Evolutionary conservation across 176 grass and related monocot genomes (phyloP).

Genomic region (Poa pratensis): DNA sequence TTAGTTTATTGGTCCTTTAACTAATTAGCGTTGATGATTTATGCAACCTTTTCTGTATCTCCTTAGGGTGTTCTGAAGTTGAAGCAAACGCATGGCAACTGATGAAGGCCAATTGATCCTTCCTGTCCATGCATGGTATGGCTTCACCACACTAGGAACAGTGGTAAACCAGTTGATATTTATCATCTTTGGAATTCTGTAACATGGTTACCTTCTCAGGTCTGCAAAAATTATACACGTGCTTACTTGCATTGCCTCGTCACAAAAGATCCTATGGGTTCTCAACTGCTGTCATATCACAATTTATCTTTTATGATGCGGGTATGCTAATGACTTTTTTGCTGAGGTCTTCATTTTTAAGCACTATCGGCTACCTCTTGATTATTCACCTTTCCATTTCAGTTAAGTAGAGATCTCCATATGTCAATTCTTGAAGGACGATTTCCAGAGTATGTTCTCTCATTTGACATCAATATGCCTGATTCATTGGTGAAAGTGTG

Average conservation of each 20-base stretch:
- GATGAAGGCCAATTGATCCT: slow-evolving; percentile 92
- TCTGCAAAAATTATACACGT: slow-evolving; percentile 88
- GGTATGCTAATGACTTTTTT: slow-evolving; percentile 51
- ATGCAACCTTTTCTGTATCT: slow-evolving; percentile 14
- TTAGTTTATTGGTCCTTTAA: background rate
- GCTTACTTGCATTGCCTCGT: slow-evolving; percentile 92
- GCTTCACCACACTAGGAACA: slow-evolving; percentile 1
- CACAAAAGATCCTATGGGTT: slow-evolving; percentile 94
- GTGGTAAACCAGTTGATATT: background rate
- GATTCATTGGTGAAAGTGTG: background rate
- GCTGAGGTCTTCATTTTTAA: background rate
- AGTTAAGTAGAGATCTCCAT: slow-evolving; percentile 93
- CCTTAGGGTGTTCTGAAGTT: slow-evolving; percentile 88
- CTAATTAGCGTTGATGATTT: background rate
- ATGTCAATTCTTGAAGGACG: slow-evolving; percentile 82
- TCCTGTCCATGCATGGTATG: slow-evolving; percentile 94
- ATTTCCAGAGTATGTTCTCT: slow-evolving; percentile 78
- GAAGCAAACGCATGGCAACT: slow-evolving; percentile 92
- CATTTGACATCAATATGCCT: slow-evolving; percentile 9
- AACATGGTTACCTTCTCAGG: slow-evolving; percentile 53
- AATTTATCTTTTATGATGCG: slow-evolving; percentile 93
- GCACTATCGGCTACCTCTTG: background rate
- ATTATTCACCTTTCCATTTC: slow-evolving; percentile 37
- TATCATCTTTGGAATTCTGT: slow-evolving; percentile 26
- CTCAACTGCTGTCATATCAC: slow-evolving; percentile 92